A percentile compares a stretch with the other conserved stretches of the same genome.
phyloP scores from a whole-genome alignment of 2,329 filamentous ascomycete species.

The Phoma sp. region DNA sequence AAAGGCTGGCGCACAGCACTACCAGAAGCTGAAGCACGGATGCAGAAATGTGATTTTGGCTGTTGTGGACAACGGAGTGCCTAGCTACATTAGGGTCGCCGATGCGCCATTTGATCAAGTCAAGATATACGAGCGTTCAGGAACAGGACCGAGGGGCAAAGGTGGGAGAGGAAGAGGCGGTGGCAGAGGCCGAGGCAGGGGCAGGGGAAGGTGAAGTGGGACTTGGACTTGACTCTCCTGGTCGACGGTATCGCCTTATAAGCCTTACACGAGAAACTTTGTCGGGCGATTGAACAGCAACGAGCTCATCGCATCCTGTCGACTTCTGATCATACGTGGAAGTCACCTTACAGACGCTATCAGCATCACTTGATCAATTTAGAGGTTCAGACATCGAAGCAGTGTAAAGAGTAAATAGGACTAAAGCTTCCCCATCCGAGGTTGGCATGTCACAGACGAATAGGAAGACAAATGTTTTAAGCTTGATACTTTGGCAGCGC shows the following conservation, averaged over 20 bases:
- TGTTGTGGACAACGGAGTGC: slow-evolving; percentile 86
- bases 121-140: slow-evolving; percentile 69
- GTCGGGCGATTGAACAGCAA: not conserved
- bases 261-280: not conserved
- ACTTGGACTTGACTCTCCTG: too few species aligned
- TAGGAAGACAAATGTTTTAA: too few species aligned
- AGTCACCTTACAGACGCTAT: too few species aligned
- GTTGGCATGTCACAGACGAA: too few species aligned
- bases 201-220: slow-evolving; percentile 14
- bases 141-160: slow-evolving; percentile 49
- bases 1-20: slow-evolving; percentile 63
- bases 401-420: too few species aligned
- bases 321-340: too few species aligned
- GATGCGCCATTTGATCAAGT: slow-evolving; percentile 81
- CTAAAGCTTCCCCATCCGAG: too few species aligned
- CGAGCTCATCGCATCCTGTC: too few species aligned
- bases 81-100: slow-evolving; percentile 83
- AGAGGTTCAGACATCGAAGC: too few species aligned
- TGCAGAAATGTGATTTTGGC: slow-evolving; percentile 84
- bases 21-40: slow-evolving; percentile 83
- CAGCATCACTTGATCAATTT: too few species aligned
- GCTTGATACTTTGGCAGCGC: too few species aligned
- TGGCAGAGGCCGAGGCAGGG: slow-evolving; percentile 44
- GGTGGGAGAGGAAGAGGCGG: slow-evolving; percentile 51
- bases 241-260: not conserved